Evolutionary conservation across 768 basidiomycete species (phyloP), one percentile per base, ranked within the genome.

Genomic region (Mycena vulgaris): DNA sequence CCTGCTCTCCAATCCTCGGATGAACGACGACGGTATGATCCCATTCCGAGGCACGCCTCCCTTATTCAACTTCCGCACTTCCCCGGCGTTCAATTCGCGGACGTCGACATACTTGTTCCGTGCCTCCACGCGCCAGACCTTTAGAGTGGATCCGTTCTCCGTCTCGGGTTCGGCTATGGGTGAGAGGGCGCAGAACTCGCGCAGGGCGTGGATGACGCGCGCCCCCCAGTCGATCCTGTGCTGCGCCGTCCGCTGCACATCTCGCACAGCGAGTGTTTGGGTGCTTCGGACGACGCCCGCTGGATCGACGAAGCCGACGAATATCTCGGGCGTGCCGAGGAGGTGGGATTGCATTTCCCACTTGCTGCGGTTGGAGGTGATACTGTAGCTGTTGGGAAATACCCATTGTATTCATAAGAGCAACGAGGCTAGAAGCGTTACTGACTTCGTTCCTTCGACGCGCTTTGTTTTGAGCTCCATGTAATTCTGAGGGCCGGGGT

Each of bases 261-360:
- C 28, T 1, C 35, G 42, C 1, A 65, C 58, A 3, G 19, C 2
- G 25, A 61, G 17, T 5, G 33, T 56, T 45, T 51, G 14, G 19
- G 23, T 28, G 1, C 31, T n/a, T 9, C 33, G 57, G 21, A 66
- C 53, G 5, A 66, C 28, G 0, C 59, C 64, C 17, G 21, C 25
- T 25, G 40, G 8, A 30, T 57, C 47, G 2, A 19, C 52, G 16
- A 66, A 58, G 7, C 69, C 69, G 27, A 60, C 65, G 28, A 66
- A 61, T 17, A 71, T 56, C 31, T 66, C 25, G 10, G 42, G 17
- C 2, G 51, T 42, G 16, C 69, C 69, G 8, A 70, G 55, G 1
- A 71, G 69, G n/a, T 48, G 45, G 21, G 69, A 62, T 57, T 66
- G 69, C 19, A 71, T 66, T 0, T 39, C n/a, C 69, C 64, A 66